These are phyloP conservation scores for Nothophytophthora sp. DNA, from an alignment of 352 stramenopile genomes.

Conservation along the genomic window DNA sequence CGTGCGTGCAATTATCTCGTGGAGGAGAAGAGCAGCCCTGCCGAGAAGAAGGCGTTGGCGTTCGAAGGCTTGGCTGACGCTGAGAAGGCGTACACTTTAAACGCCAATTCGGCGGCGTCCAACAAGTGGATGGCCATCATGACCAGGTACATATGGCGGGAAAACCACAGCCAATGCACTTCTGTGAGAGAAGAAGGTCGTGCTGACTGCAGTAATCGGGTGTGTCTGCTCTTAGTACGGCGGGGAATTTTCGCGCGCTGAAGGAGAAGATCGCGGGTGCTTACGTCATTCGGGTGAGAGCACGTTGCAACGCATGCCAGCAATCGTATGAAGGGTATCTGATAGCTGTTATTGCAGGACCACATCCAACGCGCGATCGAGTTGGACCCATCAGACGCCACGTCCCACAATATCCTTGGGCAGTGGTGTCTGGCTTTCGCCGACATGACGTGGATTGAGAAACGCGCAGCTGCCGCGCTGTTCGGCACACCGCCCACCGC, in stretches of 20 bases:
- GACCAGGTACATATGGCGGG: slow-evolving; percentile 30
- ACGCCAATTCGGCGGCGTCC: slow-evolving; percentile 46
- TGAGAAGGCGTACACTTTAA: slow-evolving; percentile 48
- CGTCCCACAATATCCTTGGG: slow-evolving; percentile 67
- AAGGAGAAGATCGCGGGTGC: slow-evolving; percentile 75
- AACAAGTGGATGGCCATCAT: slow-evolving; percentile 86
- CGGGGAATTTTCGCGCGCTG: slow-evolving; percentile 62
- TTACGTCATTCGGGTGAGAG: slow-evolving; percentile 59
- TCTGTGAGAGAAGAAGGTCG: background rate
- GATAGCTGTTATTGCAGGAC: slow-evolving; percentile 23
- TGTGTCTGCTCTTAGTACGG: slow-evolving; percentile 20
- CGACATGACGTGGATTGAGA: slow-evolving; percentile 80
- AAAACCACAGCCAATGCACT: background rate
- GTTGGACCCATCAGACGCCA: slow-evolving; percentile 61
- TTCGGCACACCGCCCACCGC: slow-evolving; percentile 60
- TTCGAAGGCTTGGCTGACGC: slow-evolving; percentile 55
- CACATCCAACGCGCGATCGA: slow-evolving; percentile 74
- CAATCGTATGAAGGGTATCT: background rate
- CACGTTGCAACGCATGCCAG: background rate
- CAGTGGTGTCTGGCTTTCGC: slow-evolving; percentile 82
- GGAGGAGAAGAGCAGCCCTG: slow-evolving; percentile 33
- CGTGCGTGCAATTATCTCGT: slow-evolving; percentile 64
- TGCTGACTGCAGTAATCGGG: background rate
- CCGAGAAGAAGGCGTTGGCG: slow-evolving; percentile 60
- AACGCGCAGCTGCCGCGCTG: slow-evolving; percentile 58